Conservation (phyloP, 2,329 filamentous ascomycete genomes). For the Claviceps monticola region DNA sequence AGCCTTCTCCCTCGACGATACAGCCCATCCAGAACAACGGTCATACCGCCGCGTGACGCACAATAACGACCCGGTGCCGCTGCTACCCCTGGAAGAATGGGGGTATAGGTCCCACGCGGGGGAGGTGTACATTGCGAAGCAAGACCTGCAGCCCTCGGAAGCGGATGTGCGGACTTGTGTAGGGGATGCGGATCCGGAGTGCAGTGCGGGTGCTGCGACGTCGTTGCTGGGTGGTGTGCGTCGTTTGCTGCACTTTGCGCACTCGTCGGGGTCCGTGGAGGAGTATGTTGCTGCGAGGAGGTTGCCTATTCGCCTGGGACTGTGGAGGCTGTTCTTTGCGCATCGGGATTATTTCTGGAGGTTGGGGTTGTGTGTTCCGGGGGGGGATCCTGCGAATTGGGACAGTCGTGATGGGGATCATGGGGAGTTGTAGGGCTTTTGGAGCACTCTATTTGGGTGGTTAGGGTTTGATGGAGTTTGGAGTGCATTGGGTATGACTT, state of each 20-base stretch:
- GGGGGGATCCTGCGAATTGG: slow-evolving; percentile 59
- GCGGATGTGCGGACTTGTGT: slow-evolving; percentile 57
- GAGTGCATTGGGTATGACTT: background rate
- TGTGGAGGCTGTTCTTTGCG: slow-evolving; percentile 89
- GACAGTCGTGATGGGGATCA: slow-evolving; percentile 17
- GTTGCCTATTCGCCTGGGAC: slow-evolving; percentile 48
- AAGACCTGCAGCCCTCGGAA: slow-evolving; percentile 50
- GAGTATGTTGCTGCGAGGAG: slow-evolving; percentile 24
- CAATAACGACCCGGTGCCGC: slow-evolving; percentile 70
- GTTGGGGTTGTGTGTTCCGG: slow-evolving; percentile 76
- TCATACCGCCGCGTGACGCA: slow-evolving; percentile 73
- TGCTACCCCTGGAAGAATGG: slow-evolving; percentile 79
- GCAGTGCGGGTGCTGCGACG: slow-evolving; percentile 49
- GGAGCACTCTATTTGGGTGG: too few relatives aligned
- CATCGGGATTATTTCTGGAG: slow-evolving; percentile 97
- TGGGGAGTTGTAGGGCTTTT: background rate
- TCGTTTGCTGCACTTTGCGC: slow-evolving; percentile 12
- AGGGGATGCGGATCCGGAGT: slow-evolving; percentile 57
- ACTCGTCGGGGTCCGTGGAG: slow-evolving; percentile 12
- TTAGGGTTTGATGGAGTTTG: too few relatives aligned
- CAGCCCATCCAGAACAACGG: slow-evolving; percentile 19
- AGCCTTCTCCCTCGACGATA: slow-evolving; percentile 31
- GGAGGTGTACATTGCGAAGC: slow-evolving; percentile 73
- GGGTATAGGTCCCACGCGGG: slow-evolving; percentile 74
- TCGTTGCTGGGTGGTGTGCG: slow-evolving; percentile 16